Base-by-base conservation (phyloP, 1,139 yeast genomes). In the Yamadazyma buinensis region DNA sequence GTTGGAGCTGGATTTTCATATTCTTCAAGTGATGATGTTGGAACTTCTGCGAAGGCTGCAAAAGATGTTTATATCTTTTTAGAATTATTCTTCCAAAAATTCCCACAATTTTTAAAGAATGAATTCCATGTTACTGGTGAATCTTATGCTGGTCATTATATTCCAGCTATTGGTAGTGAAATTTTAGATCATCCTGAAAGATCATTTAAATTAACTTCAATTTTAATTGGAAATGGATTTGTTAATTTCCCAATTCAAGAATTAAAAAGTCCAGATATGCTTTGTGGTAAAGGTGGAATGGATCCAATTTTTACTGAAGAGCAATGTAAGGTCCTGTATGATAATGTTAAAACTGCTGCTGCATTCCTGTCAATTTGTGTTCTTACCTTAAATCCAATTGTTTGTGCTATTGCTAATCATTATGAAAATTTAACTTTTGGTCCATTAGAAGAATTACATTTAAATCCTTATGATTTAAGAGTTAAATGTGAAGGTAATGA, bases 1-100 rank as follows among this genome's bases (percentile, higher is more conserved):
- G 92, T 86, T 36, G 84, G 84, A 42, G 94, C 83, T 30, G 95
- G 94, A 3, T 83, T 75, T 55, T 81, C 90, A 1, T 79, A 78
- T 55, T 71, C 82, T 20, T 28, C 31, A n/a, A 30, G 26, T 17
- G 69, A 70, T 26, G 58, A 61, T n/a, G 77, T 83, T 17, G 59
- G 69, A 17, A 67, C 70, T 46, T 77, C 87, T 28, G 74, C 68
- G n/a, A 72, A 80, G 36, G 87, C 88, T 20, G 87, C 84, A 17
- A 67, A 72, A 51, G 94, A 84, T 46, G 87, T 82, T 7, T 82
- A 69, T 54, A 75, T 79, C 8, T 84, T 84, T 52, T 65, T 84
- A 52, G 81, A 79, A 48, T 66, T 84, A 43, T 82, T 84, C 60
- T 84, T 79, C 61, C 71, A 77, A 47, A 77, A 77, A 47, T 81